Evolutionary conservation across 371 early-diverging fungal genomes (phyloP).

Genomic region (Actinomucor elegans): DNA sequence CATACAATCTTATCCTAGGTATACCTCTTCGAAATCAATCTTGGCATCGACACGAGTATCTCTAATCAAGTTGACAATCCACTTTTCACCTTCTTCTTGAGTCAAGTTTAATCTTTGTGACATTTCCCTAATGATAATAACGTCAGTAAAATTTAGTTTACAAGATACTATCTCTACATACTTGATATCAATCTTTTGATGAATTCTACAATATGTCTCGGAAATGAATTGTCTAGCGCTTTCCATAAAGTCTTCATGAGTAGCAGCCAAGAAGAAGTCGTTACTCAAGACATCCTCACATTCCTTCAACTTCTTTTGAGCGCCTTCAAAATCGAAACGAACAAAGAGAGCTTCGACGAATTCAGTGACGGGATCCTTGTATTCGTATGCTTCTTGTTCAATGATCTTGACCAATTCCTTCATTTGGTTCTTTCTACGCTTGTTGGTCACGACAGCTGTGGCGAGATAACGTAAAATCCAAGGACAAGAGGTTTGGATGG

Average conservation of each 20-base stretch:
- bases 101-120: conserved; percentile 81
- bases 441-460: conserved; percentile 89
- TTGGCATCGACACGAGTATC: conserved; percentile 95
- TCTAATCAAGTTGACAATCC: conserved; percentile 95
- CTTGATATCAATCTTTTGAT: conserved; percentile 88
- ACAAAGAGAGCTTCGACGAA: conserved; percentile 89
- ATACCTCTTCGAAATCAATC: conserved; percentile 91
- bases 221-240: conserved; percentile 91
- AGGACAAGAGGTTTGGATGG: conserved; percentile 93
- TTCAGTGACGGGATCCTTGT: conserved; percentile 88
- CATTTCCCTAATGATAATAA: conserved; percentile 55
- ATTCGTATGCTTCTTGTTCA: conserved; percentile 80
- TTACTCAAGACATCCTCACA: conserved; percentile 83
- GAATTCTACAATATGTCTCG: conserved; percentile 94
- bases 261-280: conserved; percentile 87
- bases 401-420: conserved; percentile 91
- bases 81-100: conserved; percentile 92
- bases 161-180: background rate
- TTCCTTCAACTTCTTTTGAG: conserved; percentile 83
- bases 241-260: conserved; percentile 89
- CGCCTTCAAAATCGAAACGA: conserved; percentile 92
- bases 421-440: conserved; percentile 81
- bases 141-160: background rate
- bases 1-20: too few species aligned
- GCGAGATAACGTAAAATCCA: conserved; percentile 94